Evolutionary conservation across 1,139 yeast species (phyloP), one percentile per base, ranked within the genome.

Genomic region (Blastobotrys indianensis): DNA sequence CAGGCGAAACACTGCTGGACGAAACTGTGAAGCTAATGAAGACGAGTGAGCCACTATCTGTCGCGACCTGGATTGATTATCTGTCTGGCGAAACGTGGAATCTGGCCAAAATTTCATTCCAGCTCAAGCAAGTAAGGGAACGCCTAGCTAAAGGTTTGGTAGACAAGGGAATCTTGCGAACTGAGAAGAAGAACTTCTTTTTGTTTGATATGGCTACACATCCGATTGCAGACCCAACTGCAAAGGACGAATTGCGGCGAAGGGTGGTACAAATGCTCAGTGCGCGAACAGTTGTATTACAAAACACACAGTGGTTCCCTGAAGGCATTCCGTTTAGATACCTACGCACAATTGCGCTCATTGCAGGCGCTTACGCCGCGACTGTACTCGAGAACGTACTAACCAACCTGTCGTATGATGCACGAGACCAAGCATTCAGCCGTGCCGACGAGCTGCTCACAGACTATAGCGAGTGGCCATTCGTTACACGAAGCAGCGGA

Each of bases 191-290:
- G 63, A 94, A 87, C 69, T 92, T 92, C 65, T 80, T 94, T 61
- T 72, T 92, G 48, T 92, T 92, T 58, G 98, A 92, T 67, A 92
- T 92, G 97, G 96, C 98, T 20, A 94, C 98, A 6, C 98, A 94
- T 65, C 99, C 99, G 3, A 80, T 92, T 11, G 85, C 94, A 34
- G 98, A 92, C 67, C 70, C 82, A 47, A 76, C 85, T 40, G 86
- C 94, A 59, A 94, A 88, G 65, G 85, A 84, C 54, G 81, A 87
- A 48, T 73, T 79, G 42, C 80, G 82, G 52, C 76, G 80, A 54
- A 77, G 97, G 59, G 78, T 87, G 32, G 72, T 90, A 53, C 74
- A 77, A 44, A 66, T 87, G 48, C 72, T 92, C 55, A 80, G 86
- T 9, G 72, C 83, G 39, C 77, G 95, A 65, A 85, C 85, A 44